A percentile compares a stretch with the other conserved stretches of the same genome.
These are phyloP conservation scores for Strobilomyces confusus DNA, from an alignment of 768 basidiomycete species.

Conservation along the genomic window DNA sequence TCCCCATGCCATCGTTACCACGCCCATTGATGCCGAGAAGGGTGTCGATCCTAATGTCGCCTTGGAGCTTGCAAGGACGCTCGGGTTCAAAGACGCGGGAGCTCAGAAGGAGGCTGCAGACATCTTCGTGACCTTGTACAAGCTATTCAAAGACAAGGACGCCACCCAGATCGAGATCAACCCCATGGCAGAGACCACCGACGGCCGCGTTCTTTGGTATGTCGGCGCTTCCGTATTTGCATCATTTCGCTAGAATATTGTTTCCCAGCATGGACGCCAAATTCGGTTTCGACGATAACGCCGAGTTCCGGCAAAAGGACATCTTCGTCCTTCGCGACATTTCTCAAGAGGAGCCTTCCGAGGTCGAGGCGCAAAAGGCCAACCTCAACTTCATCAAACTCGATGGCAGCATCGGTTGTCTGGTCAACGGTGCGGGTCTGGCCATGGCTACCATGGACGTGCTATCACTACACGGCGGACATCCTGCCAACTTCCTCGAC, in stretches of 20 bases:
- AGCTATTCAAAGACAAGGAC: constrained; percentile 97
- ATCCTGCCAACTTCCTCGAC: constrained; percentile 98
- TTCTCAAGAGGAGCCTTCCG: constrained; percentile 93
- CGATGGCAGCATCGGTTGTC: constrained; percentile 93
- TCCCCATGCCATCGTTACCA: constrained; percentile 98
- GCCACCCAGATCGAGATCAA: constrained; percentile 99
- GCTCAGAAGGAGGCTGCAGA: constrained; percentile 85
- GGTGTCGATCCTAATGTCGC: constrained; percentile 75
- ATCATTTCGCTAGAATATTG: background rate
- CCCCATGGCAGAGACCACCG: constrained; percentile 88
- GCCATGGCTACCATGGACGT: constrained; percentile 99
- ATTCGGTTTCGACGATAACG: constrained; percentile 99
- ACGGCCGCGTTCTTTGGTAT: constrained; percentile 91
- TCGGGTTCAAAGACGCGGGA: constrained; percentile 76
- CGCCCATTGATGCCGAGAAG: constrained; percentile 79
- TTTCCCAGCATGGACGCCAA: constrained; percentile 94
- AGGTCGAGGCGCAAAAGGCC: constrained; percentile 96
- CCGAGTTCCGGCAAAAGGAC: constrained; percentile 94
- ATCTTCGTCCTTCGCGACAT: constrained; percentile 86
- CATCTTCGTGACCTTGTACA: constrained; percentile 91
- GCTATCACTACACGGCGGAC: constrained; percentile 90
- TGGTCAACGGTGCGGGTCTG: constrained; percentile 97
- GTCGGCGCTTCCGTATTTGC: constrained; percentile 17
- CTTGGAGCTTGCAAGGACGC: constrained; percentile 75
- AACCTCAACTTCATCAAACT: constrained; percentile 99